Evolutionary conservation across 495 filamentous ascomycete genomes (phyloP).

Genomic region (Polyplosphaeria fusca): DNA sequence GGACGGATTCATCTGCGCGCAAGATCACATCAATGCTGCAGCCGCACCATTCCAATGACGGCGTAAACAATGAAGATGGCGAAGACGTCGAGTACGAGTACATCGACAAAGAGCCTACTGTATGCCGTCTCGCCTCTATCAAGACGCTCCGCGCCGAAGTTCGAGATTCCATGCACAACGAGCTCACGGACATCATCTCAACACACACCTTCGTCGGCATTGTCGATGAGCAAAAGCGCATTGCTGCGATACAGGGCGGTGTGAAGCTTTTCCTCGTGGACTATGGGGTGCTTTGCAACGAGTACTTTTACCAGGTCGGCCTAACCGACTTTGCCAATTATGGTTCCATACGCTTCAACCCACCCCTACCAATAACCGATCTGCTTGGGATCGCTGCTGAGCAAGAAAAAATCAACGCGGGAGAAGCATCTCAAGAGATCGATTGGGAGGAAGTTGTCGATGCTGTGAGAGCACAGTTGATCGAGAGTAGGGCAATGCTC

Average conservation of each 20-base stretch:
- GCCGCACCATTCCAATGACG: slow-evolving; percentile 37
- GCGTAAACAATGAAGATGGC: slow-evolving; percentile 24
- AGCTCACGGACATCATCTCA: slow-evolving; percentile 83
- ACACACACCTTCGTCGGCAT: slow-evolving; percentile 92
- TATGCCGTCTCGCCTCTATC: slow-evolving; percentile 73
- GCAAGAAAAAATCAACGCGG: slow-evolving; percentile 53
- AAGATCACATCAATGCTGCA: slow-evolving; percentile 96
- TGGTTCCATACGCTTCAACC: slow-evolving; percentile 75
- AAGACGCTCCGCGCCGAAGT: slow-evolving; percentile 78
- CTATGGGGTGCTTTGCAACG: slow-evolving; percentile 81
- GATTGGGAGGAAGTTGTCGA: slow-evolving; percentile 66
- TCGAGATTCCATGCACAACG: slow-evolving; percentile 81
- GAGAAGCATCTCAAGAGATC: slow-evolving; percentile 50
- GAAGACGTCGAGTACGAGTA: slow-evolving; percentile 65
- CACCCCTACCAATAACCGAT: slow-evolving; percentile 66
- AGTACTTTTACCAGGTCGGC: slow-evolving; percentile 96
- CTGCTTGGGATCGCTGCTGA: slow-evolving; percentile 71
- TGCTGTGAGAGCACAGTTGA: slow-evolving; percentile 57
- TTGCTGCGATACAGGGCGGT: slow-evolving; percentile 88
- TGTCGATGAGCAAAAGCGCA: slow-evolving; percentile 79
- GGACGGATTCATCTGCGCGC: slow-evolving; percentile 83
- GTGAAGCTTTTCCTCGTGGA: slow-evolving; percentile 92
- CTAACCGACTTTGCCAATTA: slow-evolving; percentile 97
- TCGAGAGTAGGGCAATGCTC: slow-evolving; percentile 80
- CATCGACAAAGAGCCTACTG: slow-evolving; percentile 62